These are phyloP conservation scores for Cairneyella variabilis DNA, from an alignment of 495 filamentous ascomycete genomes.

Conservation along the genomic window DNA sequence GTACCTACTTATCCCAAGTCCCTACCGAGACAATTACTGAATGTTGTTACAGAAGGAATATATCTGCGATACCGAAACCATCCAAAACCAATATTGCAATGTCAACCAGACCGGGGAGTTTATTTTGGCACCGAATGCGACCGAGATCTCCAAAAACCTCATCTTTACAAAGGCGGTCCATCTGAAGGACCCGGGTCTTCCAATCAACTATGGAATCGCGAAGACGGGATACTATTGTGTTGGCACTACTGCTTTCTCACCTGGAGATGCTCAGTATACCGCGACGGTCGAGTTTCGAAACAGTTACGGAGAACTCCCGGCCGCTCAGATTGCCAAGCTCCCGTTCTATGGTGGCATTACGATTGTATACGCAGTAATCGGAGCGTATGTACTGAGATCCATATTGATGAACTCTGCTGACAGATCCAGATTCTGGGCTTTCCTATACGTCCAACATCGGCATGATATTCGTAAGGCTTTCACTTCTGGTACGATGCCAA, in stretches of 20 bases:
- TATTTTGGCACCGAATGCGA: conserved; percentile 72
- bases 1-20: conserved; percentile 18
- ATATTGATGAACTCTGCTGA: not conserved
- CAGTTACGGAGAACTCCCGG: conserved; percentile 93
- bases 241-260: conserved; percentile 62
- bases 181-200: conserved; percentile 61
- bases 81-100: conserved; percentile 68
- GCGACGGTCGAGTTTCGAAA: conserved; percentile 90
- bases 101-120: conserved; percentile 76
- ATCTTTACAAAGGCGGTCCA: conserved; percentile 80
- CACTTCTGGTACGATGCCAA: not conserved
- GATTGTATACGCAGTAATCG: conserved; percentile 88
- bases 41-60: conserved; percentile 50
- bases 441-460: conserved; percentile 92
- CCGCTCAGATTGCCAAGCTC: conserved; percentile 91
- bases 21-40: conserved; percentile 7
- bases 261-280: conserved; percentile 57
- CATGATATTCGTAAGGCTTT: conserved; percentile 72
- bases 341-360: conserved; percentile 96
- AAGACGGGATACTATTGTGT: conserved; percentile 98
- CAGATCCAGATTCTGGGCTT: conserved; percentile 68
- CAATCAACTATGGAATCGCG: conserved; percentile 76
- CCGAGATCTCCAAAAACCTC: conserved; percentile 57
- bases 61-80: conserved; percentile 68
- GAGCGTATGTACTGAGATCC: conserved; percentile 45